Base-by-base conservation (phyloP, 306 rosid genomes). In the Albizia julibrissin region DNA sequence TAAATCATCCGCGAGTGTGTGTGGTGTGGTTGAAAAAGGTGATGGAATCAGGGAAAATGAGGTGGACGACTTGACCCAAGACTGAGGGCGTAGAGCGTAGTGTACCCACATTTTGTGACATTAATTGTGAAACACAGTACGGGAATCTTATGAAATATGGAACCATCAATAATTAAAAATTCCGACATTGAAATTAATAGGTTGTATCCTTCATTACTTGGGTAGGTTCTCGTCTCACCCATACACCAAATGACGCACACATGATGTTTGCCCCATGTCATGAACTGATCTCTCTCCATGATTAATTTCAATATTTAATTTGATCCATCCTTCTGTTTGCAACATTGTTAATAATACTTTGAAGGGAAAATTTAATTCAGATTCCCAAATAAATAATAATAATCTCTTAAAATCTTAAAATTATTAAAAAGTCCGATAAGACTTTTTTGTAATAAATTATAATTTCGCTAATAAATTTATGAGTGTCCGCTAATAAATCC, bases 91-190 rank as follows among this genome's bases (percentile, higher is more conserved):
- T 8, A 40, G 29, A 1, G 33, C 4, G n/a, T 29, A 29, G 49
- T 16, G 74, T 7, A 46, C 58, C 81, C 24, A 78, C 22, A 37
- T 50, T 79, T 52, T 22, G 42, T 34, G 68, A 52, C 82, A 68
- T 79, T 79, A 68, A 79, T 50, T 50, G 75, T 9, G 54, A 43
- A 15, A 59, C 2, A 59, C 33, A 24, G 18, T 1, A 26, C 67
- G 33, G 5, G 8, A 12, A 21, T 78, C 18, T 21, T 6, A 26
- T 34, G 22, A n/a, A 58, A n/a, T 54, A n/a, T 26, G 3, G 21
- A 11, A 46, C 22, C 14, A 19, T 64, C 7, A 43, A 64, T 44
- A 43, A 43, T 44, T 16, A 43, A 77, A 77, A 22, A 15, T 15
- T 68, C 67, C 62, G 68, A 50, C 76, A 2, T 13, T 26, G 40